A percentile compares a stretch with the other conserved stretches of the same genome.
phyloP scores from a whole-genome alignment of 257 asterid genomes.

The Jasminum sambac region DNA sequence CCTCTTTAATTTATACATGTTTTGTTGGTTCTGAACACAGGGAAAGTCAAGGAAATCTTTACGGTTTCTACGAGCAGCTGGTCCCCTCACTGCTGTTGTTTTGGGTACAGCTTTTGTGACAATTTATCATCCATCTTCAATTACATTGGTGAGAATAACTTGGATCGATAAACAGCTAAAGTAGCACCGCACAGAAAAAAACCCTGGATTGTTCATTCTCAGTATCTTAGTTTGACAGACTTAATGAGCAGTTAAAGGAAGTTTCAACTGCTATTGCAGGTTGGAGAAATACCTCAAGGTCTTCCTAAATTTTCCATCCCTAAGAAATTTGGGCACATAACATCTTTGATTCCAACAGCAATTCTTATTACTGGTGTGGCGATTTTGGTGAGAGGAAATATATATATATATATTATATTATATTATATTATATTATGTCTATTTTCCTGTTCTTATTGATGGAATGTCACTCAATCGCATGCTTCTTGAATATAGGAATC shows the following conservation, averaged over 20 bases:
- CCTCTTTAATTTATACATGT: conserved; percentile 22
- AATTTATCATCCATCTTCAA: conserved; percentile 73
- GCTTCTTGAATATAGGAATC: conserved; percentile 63
- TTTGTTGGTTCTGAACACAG: conserved; percentile 46
- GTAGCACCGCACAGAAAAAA: conserved; percentile 8
- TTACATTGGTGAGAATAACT: conserved; percentile 77
- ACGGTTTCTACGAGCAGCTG: conserved; percentile 85
- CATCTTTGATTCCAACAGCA: conserved; percentile 84
- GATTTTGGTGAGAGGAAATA: conserved; percentile 68
- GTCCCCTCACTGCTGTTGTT: conserved; percentile 96
- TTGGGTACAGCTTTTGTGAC: conserved; percentile 76
- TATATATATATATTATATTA: no score
- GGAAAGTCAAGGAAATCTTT: conserved; percentile 70
- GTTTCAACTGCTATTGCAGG: conserved; percentile 48
- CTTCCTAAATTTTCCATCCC: conserved; percentile 90
- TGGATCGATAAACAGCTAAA: conserved; percentile 25
- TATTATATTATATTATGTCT: conserved; percentile 15
- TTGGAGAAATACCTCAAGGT: conserved; percentile 97
- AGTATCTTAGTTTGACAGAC: conserved; percentile 3
- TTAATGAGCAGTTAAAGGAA: conserved; percentile 2
- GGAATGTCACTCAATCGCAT: conserved; percentile 3
- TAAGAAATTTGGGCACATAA: conserved; percentile 61
- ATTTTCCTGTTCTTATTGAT: conserved; percentile 16
- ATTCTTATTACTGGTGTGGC: conserved; percentile 98
- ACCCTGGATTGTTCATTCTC: conserved; percentile 13